These are phyloP conservation scores for Salix dunnii DNA, from an alignment of 345 rosid species.

Conservation along the genomic window DNA sequence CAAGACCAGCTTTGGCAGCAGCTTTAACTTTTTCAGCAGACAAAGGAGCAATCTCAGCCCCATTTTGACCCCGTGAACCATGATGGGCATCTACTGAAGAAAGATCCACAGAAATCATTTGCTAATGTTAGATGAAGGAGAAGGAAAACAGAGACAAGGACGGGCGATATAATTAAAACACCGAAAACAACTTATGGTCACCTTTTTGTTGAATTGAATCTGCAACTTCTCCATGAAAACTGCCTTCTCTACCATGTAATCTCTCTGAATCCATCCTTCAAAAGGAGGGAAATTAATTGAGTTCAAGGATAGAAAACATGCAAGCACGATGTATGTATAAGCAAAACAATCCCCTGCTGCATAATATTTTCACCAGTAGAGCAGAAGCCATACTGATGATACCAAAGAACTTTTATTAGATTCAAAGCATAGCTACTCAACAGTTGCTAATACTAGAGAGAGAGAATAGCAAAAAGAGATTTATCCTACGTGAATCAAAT, in stretches of 20 bases:
- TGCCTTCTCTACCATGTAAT: conserved; percentile 44
- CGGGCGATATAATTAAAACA: not conserved
- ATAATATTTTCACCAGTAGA: not conserved
- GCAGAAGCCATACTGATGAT: not conserved
- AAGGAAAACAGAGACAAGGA: not conserved
- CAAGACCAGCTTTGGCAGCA: conserved; percentile 83
- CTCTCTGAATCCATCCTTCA: conserved; percentile 61
- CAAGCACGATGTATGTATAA: not conserved
- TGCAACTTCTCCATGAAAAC: conserved; percentile 45
- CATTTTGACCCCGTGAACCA: conserved; percentile 47
- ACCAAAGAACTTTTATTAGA: not conserved
- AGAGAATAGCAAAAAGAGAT: not conserved
- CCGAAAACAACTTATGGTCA: conserved; percentile 5
- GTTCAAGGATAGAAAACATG: not conserved
- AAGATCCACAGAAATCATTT: conserved; percentile 14
- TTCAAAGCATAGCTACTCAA: not conserved
- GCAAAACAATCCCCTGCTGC: not conserved
- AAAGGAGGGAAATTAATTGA: not conserved
- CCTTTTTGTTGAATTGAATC: conserved; percentile 49
- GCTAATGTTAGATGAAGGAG: not conserved
- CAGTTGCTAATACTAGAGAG: not conserved
- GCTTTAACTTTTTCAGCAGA: conserved; percentile 65
- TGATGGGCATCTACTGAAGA: conserved; percentile 38
- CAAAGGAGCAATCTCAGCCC: conserved; percentile 42
- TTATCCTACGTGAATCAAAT: not conserved